Evolutionary conservation across 345 rosid species (phyloP).

Genomic region (Ceriops tagal): DNA sequence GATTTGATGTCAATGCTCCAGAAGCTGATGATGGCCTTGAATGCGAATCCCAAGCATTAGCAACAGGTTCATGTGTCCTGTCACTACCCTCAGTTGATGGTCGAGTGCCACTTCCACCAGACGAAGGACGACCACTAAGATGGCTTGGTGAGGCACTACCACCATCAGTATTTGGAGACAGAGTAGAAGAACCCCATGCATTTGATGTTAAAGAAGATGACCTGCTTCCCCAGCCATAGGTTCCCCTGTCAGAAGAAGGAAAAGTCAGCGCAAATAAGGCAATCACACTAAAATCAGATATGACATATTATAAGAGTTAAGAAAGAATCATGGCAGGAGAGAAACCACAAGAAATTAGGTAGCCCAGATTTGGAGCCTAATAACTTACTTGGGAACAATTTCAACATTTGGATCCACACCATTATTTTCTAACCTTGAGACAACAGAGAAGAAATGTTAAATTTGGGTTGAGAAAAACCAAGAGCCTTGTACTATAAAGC

Average conservation of each 20-base stretch:
- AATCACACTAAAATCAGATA: neutral
- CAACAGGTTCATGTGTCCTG: conserved; percentile 53
- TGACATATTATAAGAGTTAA: neutral
- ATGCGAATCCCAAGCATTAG: conserved; percentile 63
- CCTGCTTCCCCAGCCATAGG: conserved; percentile 87
- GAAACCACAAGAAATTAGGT: conserved; percentile 1
- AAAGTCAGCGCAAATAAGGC: neutral
- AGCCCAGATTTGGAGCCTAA: neutral
- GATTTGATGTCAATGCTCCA: conserved; percentile 69
- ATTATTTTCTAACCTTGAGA: conserved; percentile 90
- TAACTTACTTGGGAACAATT: conserved; percentile 96
- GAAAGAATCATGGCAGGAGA: neutral
- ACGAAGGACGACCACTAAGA: conserved; percentile 84
- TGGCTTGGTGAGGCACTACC: conserved; percentile 74
- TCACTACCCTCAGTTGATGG: conserved; percentile 96
- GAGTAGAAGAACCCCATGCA: conserved; percentile 80
- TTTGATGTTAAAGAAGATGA: conserved; percentile 65
- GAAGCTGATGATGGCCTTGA: conserved; percentile 98
- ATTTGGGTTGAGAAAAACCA: neutral
- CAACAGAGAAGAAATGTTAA: conserved; percentile 13
- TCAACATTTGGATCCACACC: conserved; percentile 96
- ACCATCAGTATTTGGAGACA: conserved; percentile 69
- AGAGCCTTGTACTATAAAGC: conserved; percentile 1
- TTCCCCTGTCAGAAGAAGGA: conserved; percentile 52
- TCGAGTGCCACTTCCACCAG: conserved; percentile 87